Conservation (phyloP, 139 green algal genomes). For the Chlamydomonas schloesseri region DNA sequence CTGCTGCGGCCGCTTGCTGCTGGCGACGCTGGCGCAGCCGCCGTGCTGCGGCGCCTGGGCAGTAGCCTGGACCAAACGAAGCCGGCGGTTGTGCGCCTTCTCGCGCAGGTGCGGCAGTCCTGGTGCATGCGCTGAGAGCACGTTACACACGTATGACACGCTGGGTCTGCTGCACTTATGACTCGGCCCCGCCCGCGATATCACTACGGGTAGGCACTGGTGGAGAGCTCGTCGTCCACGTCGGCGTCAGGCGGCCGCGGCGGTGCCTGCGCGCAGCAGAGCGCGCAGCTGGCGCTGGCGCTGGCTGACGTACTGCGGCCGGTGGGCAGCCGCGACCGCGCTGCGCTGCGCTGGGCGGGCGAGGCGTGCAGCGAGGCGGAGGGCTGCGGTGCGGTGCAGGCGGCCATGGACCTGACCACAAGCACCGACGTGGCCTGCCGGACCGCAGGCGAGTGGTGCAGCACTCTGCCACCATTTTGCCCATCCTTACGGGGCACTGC, state of each 20-base stretch:
- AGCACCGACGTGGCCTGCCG: background rate
- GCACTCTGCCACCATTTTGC: too few relatives aligned
- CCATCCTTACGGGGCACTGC: too few relatives aligned
- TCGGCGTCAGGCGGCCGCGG: too few relatives aligned
- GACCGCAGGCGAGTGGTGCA: background rate
- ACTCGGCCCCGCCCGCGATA: too few relatives aligned
- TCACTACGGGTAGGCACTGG: background rate
- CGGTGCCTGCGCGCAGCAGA: background rate
- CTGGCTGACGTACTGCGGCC: constrained; percentile 2
- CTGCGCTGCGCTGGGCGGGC: background rate
- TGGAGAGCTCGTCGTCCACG: background rate
- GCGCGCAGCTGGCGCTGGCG: constrained; percentile 9
- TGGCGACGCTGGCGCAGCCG: background rate
- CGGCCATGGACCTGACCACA: background rate
- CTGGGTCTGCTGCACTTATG: too few relatives aligned
- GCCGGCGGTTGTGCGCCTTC: background rate
- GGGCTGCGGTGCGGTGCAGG: background rate
- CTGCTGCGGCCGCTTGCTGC: constrained; percentile 20
- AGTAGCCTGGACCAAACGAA: constrained; percentile 1
- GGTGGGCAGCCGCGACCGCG: constrained; percentile 5
- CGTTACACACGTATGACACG: background rate
- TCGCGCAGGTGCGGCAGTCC: constrained; percentile 21
- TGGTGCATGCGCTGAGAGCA: too few relatives aligned
- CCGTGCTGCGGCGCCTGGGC: constrained; percentile 1
- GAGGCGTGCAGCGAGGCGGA: constrained; percentile 12